Base-by-base conservation (phyloP, 2,329 filamentous ascomycete genomes). In the Aspergillus tamarii region DNA sequence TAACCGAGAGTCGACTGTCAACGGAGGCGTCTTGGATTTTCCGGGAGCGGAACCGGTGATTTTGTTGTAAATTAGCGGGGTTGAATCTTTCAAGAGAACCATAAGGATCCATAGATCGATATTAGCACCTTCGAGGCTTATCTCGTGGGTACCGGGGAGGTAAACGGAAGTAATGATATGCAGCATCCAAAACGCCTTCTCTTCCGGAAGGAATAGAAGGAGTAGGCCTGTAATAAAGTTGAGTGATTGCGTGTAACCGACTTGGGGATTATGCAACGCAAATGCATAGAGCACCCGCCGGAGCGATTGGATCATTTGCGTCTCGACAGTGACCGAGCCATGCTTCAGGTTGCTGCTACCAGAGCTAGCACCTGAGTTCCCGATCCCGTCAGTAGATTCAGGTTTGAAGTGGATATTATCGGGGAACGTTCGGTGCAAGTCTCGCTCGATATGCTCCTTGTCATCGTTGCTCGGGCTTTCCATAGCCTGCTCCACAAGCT, bases 91-190 rank as follows among this genome's bases (percentile, higher is more conserved):
- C 67, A 98, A 85, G 59, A 91, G 86, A 57, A 89, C 87, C 94
- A 97, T 97, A 62, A 98, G 85, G 3, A 97, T 94, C 65, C 93
- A 93, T 61, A 98, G 88, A 77, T 98, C 94, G 56, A 97, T 92
- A 76, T 97, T 97, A 61, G 93, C 93, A 4, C 92, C 93, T 77
- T 96, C 94, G 9, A 98, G 87, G 64, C 89, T 94, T 72, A 94
- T 88, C 74, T 96, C 93, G 74, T 98, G 94, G 0, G 94, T 97
- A 2, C 93, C 94, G 0, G 94, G 94, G 0, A 98, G 87, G 73
- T 96, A 95, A 12, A 91, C 87, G 46, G 91, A 88, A 0, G 94
- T 97, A 70, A 98, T 93, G 72, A 97, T 93, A 70, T 96, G 95
- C 64, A 98, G 85, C 74, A 98, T 87, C 87, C 94, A 93, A 74